Evolutionary conservation across 805 yeast genomes (phyloP).

Genomic region (Kockiozyma suomiensis): DNA sequence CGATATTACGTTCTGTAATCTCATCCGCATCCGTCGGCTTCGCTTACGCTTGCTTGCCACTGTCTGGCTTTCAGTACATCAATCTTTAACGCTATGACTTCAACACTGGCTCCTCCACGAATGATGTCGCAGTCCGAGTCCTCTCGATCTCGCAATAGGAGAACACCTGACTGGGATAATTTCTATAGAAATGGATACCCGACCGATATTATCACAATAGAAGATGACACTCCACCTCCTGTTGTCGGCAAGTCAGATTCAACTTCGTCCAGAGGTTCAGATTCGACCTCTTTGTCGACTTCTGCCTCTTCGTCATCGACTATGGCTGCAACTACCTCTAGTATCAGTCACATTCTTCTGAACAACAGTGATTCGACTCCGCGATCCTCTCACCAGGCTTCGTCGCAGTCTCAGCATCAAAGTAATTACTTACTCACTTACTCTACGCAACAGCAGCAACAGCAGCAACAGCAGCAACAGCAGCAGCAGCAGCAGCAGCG

Average conservation of each 20-base stretch:
- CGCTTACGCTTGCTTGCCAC: not conserved
- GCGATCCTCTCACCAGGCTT: not conserved
- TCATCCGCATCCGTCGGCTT: not conserved
- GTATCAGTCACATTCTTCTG: conserved; percentile 14
- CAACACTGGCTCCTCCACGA: conserved; percentile 10
- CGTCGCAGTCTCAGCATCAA: not conserved
- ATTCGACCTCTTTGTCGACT: conserved; percentile 8
- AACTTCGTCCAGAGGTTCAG: conserved; percentile 8
- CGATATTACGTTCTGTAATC: not conserved
- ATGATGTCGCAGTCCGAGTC: conserved; percentile 1
- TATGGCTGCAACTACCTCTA: conserved; percentile 15
- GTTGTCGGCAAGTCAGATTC: conserved; percentile 7
- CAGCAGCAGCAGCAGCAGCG: not conserved
- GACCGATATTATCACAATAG: conserved; percentile 42
- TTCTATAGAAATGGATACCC: conserved; percentile 41
- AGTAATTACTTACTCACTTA: no score
- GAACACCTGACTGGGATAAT: conserved; percentile 39
- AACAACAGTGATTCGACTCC: not conserved
- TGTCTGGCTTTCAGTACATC: not conserved
- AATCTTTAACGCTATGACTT: not conserved
- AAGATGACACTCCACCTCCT: conserved; percentile 37
- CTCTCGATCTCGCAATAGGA: conserved; percentile 9
- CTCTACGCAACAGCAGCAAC: not conserved
- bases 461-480: not conserved
- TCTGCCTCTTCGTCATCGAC: conserved; percentile 22